A percentile compares a stretch with the other conserved stretches of the same genome.
phyloP scores from a whole-genome alignment of 139 green algal genomes.

The Chlamydomonas sp. region DNA sequence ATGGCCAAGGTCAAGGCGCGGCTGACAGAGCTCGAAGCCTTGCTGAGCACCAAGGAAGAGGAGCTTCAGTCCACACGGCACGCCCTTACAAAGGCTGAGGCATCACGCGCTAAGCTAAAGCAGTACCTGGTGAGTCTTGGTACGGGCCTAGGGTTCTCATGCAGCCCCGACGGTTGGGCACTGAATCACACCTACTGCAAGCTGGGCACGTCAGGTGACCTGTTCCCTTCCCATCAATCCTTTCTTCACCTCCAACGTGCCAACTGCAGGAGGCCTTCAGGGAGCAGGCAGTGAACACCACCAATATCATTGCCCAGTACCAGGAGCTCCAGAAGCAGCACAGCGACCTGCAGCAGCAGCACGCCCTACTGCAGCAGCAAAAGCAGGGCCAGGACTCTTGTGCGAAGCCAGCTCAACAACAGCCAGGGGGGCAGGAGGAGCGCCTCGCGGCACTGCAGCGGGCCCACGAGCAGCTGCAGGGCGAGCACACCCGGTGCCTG shows the following conservation, averaged over 20 bases:
- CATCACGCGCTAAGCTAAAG: constrained; percentile 14
- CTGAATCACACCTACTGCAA: neutral
- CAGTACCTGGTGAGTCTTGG: constrained; percentile 16
- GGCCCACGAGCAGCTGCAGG: neutral
- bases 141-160: neutral
- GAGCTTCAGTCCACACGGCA: constrained; percentile 2
- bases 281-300: constrained; percentile 28
- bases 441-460: neutral
- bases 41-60: constrained; percentile 1
- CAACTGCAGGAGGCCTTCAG: constrained; percentile 20
- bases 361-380: neutral
- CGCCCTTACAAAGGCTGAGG: constrained; percentile 17
- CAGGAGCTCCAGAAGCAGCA: constrained; percentile 13
- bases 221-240: too few relatives aligned
- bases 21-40: constrained; percentile 1
- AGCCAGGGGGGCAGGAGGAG: neutral
- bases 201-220: too few relatives aligned
- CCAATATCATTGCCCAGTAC: neutral
- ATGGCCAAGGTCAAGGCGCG: neutral
- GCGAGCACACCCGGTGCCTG: neutral
- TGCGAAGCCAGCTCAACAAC: too few relatives aligned
- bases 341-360: constrained; percentile 2
- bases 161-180: neutral
- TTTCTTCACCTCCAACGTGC: neutral
- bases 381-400: neutral